phyloP scores from a whole-genome alignment of 805 yeast species.

The Monosporozyma solicola region DNA sequence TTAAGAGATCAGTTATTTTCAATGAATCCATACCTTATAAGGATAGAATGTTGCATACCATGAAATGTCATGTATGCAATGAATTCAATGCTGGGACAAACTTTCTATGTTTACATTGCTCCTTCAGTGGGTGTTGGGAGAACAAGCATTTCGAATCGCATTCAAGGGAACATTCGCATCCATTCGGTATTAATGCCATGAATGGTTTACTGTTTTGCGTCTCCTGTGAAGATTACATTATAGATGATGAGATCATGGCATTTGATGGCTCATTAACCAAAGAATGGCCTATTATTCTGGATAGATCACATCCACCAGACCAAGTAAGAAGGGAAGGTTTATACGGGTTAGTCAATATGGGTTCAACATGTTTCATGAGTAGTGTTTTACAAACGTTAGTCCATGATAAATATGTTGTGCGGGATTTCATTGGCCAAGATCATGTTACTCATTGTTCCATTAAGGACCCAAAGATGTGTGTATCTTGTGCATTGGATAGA shows the following conservation, averaged over 20 bases:
- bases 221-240: constrained; percentile 64
- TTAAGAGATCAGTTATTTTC: constrained; percentile 14
- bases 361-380: constrained; percentile 96
- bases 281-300: constrained; percentile 20
- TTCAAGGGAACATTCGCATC: constrained; percentile 41
- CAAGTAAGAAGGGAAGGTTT: constrained; percentile 63
- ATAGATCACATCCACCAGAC: constrained; percentile 18
- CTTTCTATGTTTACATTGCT: constrained; percentile 69
- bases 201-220: constrained; percentile 70
- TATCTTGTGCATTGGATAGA: constrained; percentile 78
- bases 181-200: constrained; percentile 57
- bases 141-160: constrained; percentile 40
- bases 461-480: constrained; percentile 38
- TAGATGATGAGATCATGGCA: constrained; percentile 40
- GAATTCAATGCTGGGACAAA: constrained; percentile 27
- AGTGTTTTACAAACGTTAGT: constrained; percentile 80
- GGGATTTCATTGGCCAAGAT: constrained; percentile 51
- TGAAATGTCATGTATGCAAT: constrained; percentile 24
- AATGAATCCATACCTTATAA: constrained; percentile 11
- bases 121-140: constrained; percentile 62
- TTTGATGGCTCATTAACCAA: constrained; percentile 17
- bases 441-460: constrained; percentile 24
- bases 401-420: constrained; percentile 82
- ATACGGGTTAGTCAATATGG: constrained; percentile 85
- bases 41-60: constrained; percentile 16